A percentile compares a stretch with the other conserved stretches of the same genome.
Conservation (phyloP, 805 yeast genomes). For the Brettanomyces naardenensis region DNA sequence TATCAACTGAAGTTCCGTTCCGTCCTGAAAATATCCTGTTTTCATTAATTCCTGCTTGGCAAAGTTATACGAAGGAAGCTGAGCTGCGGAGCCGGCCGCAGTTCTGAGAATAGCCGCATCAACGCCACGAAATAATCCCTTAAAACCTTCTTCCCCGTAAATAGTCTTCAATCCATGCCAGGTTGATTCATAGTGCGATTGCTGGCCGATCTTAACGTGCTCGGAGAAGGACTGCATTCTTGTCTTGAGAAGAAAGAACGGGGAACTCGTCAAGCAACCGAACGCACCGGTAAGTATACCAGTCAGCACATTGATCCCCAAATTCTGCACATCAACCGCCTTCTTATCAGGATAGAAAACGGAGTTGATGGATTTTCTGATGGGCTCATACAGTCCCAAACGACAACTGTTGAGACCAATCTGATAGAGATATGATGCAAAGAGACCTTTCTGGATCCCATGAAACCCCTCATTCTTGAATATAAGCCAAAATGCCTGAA, state of each 20-base stretch:
- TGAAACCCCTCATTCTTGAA: slow-evolving; percentile 74
- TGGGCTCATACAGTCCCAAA: slow-evolving; percentile 89
- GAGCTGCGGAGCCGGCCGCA: slow-evolving; percentile 93
- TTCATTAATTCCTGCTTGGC: slow-evolving; percentile 57
- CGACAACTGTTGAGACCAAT: slow-evolving; percentile 90
- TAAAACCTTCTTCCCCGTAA: slow-evolving; percentile 58
- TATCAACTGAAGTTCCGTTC: slow-evolving; percentile 61
- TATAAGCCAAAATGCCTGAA: slow-evolving; percentile 74
- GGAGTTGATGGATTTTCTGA: slow-evolving; percentile 51
- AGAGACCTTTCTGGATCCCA: slow-evolving; percentile 84
- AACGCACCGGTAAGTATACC: slow-evolving; percentile 83
- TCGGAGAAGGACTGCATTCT: slow-evolving; percentile 90
- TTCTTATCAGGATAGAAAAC: slow-evolving; percentile 44
- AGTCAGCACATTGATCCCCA: slow-evolving; percentile 59
- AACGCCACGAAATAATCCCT: slow-evolving; percentile 81
- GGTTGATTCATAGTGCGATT: slow-evolving; percentile 73
- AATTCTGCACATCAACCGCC: slow-evolving; percentile 39
- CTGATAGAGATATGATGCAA: slow-evolving; percentile 87
- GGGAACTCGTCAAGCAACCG: slow-evolving; percentile 88
- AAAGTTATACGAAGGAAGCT: slow-evolving; percentile 81
- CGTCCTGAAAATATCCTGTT: slow-evolving; percentile 47
- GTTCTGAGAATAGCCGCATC: slow-evolving; percentile 94
- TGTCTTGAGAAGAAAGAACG: slow-evolving; percentile 86
- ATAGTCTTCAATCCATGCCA: slow-evolving; percentile 62
- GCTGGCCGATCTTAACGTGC: slow-evolving; percentile 71